phyloP scores from a whole-genome alignment of 192 early-diverging fungal species.

The Coemansia asiatica region DNA sequence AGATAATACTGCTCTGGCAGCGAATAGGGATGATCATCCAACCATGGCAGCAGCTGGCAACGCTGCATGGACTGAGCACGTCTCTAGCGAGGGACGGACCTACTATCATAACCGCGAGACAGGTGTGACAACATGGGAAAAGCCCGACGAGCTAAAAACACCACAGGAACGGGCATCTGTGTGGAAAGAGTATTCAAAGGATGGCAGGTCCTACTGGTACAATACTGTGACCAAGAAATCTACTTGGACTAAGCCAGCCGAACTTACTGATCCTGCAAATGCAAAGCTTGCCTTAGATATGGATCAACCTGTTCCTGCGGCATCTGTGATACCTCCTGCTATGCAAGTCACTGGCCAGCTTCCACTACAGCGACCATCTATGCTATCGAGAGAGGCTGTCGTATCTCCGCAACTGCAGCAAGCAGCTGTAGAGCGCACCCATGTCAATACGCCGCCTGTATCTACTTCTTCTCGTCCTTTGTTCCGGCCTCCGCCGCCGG shows the following conservation, averaged over 20 bases:
- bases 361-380: too few relatives aligned
- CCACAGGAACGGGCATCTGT: constrained; percentile 61
- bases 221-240: constrained; percentile 75
- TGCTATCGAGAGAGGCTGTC: background rate
- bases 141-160: constrained; percentile 88
- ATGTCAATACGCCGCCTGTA: background rate
- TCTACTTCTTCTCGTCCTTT: background rate
- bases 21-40: background rate
- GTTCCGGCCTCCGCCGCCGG: constrained; percentile 16
- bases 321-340: background rate
- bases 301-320: background rate
- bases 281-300: background rate
- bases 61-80: constrained; percentile 71
- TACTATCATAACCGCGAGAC: constrained; percentile 86
- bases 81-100: constrained; percentile 74
- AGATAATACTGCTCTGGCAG: too few relatives aligned
- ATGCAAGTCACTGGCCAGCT: too few relatives aligned
- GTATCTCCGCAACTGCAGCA: background rate
- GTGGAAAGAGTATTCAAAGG: constrained; percentile 89
- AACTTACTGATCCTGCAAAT: constrained; percentile 32
- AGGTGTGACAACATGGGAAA: constrained; percentile 86
- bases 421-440: background rate
- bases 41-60: background rate
- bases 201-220: constrained; percentile 84
- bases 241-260: constrained; percentile 83